These are phyloP conservation scores for Saccharum spontaneum DNA, from an alignment of 176 grass and related monocot genomes.

Conservation along the genomic window DNA sequence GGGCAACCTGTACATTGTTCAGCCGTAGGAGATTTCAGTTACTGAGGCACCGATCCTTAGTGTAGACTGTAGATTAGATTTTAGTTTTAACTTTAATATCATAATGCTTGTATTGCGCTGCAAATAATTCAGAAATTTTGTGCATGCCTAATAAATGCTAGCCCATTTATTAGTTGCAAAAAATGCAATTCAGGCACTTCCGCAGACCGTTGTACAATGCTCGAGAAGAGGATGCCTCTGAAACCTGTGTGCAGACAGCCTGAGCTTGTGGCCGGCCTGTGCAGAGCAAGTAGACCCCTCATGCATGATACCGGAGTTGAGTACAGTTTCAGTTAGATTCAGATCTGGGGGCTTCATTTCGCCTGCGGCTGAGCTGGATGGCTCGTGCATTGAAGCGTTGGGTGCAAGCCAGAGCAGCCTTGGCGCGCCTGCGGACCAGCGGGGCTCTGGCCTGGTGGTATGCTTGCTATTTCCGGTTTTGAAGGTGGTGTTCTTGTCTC, in stretches of 20 bases:
- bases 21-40: constrained; percentile 23
- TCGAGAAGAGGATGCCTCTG: not conserved
- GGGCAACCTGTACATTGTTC: constrained; percentile 41
- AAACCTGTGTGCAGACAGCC: constrained; percentile 17
- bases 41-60: not conserved
- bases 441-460: not conserved
- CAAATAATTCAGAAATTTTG: constrained; percentile 34
- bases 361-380: constrained; percentile 23
- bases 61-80: constrained; percentile 29
- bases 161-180: constrained; percentile 1
- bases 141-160: not conserved
- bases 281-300: constrained; percentile 8
- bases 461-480: not conserved
- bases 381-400: constrained; percentile 26
- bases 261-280: not conserved
- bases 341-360: constrained; percentile 30
- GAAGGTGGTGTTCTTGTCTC: not conserved
- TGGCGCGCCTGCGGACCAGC: not conserved
- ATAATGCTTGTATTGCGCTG: constrained; percentile 2
- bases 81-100: not conserved
- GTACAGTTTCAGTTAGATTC: constrained; percentile 31
- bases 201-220: not conserved
- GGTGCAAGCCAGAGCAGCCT: constrained; percentile 31
- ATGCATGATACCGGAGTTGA: constrained; percentile 9
- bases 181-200: not conserved